Percentiles rank a stretch among this genome's conserved stretches.
phyloP scores from a whole-genome alignment of 371 early-diverging fungal species.

The Vairimorpha apis region DNA sequence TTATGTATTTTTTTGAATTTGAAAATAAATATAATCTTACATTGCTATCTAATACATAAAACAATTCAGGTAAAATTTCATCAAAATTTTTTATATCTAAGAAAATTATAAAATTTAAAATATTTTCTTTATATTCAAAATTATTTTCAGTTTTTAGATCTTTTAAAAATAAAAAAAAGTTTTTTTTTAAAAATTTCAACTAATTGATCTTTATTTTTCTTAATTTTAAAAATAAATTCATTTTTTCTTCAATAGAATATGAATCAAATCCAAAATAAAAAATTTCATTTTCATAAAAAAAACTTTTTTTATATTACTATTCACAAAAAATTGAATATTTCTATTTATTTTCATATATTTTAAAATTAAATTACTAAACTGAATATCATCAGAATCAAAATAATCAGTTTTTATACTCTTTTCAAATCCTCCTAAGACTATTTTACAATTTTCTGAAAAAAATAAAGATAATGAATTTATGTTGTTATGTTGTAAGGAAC shows the following conservation, averaged over 20 bases:
- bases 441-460: conserved; percentile 43
- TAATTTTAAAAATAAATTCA: conserved; percentile 18
- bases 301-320: neutral
- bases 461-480: conserved; percentile 46
- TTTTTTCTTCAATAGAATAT: conserved; percentile 24
- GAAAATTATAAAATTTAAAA: conserved; percentile 31
- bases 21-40: conserved; percentile 49
- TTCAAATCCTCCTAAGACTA: conserved; percentile 54
- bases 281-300: conserved; percentile 31
- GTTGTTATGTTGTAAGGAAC: conserved; percentile 35
- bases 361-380: conserved; percentile 22
- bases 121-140: conserved; percentile 34
- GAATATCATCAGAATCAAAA: conserved; percentile 11
- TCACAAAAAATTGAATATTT: neutral
- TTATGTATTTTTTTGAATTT: conserved; percentile 23
- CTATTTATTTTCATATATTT: neutral
- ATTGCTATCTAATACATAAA: conserved; percentile 42
- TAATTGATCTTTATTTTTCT: conserved; percentile 21
- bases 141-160: conserved; percentile 8
- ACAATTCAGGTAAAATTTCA: conserved; percentile 24
- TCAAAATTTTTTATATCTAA: conserved; percentile 36
- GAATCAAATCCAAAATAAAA: conserved; percentile 18
- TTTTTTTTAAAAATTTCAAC: conserved; percentile 20
- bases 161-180: conserved; percentile 23
- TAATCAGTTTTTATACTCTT: conserved; percentile 14